phyloP scores from a whole-genome alignment of 768 basidiomycete genomes.

The Collybia sordida region DNA sequence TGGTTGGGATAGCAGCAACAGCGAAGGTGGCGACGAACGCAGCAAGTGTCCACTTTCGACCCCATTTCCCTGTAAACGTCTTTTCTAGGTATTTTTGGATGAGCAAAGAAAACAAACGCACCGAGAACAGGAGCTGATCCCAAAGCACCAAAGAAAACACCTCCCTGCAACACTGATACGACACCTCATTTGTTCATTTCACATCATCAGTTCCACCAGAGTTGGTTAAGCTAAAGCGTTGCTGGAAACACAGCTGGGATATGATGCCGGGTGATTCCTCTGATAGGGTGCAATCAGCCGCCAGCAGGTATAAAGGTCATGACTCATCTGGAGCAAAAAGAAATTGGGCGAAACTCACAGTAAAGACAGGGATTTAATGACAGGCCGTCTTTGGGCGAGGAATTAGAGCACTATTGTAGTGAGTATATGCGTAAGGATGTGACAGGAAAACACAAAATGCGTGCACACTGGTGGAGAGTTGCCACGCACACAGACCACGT shows the following conservation, averaged over 20 bases:
- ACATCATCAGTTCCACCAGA: slow-evolving; percentile 39
- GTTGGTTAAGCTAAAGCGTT: slow-evolving; percentile 58
- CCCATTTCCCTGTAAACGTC: slow-evolving; percentile 49
- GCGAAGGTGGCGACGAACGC: slow-evolving; percentile 61
- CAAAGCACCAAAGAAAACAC: slow-evolving; percentile 87
- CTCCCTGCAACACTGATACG: slow-evolving; percentile 82
- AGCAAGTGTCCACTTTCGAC: slow-evolving; percentile 65
- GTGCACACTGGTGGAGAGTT: too few relatives aligned
- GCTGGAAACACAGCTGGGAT: slow-evolving; percentile 55
- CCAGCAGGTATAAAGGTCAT: too few relatives aligned
- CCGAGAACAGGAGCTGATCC: slow-evolving; percentile 70
- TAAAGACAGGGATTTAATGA: too few relatives aligned
- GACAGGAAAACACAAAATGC: too few relatives aligned
- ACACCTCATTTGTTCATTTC: slow-evolving; percentile 47
- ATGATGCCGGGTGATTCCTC: slow-evolving; percentile 46
- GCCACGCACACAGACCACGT: too few relatives aligned
- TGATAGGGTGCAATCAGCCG: not conserved
- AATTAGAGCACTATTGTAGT: too few relatives aligned
- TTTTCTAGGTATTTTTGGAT: not conserved
- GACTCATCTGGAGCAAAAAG: too few relatives aligned
- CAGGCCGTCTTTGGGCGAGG: too few relatives aligned
- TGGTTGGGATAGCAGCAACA: slow-evolving; percentile 75
- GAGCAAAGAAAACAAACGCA: slow-evolving; percentile 27
- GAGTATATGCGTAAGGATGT: too few relatives aligned
- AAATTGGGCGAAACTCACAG: too few relatives aligned